Percentiles rank a stretch among this genome's conserved stretches.
Conservation (phyloP, 768 basidiomycete species). For the Serendipita sp. region DNA sequence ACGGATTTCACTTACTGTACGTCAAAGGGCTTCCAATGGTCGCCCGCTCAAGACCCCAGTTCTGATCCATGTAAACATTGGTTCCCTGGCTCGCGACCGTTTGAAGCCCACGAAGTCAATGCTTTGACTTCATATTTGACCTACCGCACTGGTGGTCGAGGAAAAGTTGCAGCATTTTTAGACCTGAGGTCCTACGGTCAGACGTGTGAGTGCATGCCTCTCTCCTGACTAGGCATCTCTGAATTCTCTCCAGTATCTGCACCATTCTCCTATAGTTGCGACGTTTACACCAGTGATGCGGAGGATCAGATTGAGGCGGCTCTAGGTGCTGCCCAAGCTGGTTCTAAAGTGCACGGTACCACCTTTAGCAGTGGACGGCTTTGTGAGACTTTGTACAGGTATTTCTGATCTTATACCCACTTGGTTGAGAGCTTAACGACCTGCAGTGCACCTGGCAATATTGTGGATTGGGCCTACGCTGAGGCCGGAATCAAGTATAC, state of each 20-base stretch:
- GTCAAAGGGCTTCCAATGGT: slow-evolving; percentile 52
- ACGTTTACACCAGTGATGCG: slow-evolving; percentile 43
- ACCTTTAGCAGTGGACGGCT: slow-evolving; percentile 27
- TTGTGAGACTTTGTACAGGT: slow-evolving; percentile 32
- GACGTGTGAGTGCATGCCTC: slow-evolving; percentile 32
- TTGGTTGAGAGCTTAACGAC: neutral
- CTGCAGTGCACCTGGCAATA: slow-evolving; percentile 37
- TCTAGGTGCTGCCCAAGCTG: slow-evolving; percentile 43
- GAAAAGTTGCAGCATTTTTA: slow-evolving; percentile 40
- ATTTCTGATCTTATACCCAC: slow-evolving; percentile 1
- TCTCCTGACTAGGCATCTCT: neutral
- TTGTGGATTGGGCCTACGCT: slow-evolving; percentile 52
- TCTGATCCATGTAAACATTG: slow-evolving; percentile 53
- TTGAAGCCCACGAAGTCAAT: slow-evolving; percentile 62
- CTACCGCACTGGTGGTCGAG: slow-evolving; percentile 19
- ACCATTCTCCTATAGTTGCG: slow-evolving; percentile 62
- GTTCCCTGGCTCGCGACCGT: slow-evolving; percentile 59
- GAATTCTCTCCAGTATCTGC: slow-evolving; percentile 40
- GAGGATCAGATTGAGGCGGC: slow-evolving; percentile 65
- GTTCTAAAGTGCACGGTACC: slow-evolving; percentile 35
- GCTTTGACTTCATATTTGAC: slow-evolving; percentile 55
- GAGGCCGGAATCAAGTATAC: slow-evolving; percentile 41
- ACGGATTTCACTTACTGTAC: neutral
- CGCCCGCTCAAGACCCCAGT: slow-evolving; percentile 24
- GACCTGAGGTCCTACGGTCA: slow-evolving; percentile 75